These are phyloP conservation scores for Zoysia pacifica DNA, from an alignment of 176 grass and related monocot genomes.

Conservation along the genomic window DNA sequence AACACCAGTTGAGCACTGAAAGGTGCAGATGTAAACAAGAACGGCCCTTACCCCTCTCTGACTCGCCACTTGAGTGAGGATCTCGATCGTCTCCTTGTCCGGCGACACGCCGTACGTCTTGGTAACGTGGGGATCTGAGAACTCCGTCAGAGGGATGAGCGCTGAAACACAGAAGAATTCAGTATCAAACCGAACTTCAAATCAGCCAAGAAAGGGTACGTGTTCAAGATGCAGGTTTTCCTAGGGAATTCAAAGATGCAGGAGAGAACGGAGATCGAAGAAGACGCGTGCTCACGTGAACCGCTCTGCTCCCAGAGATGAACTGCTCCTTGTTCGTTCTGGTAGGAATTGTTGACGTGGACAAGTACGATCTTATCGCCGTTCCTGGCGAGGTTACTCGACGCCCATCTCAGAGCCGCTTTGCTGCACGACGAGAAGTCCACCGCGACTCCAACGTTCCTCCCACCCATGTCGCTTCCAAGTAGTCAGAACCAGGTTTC, in stretches of 20 bases:
- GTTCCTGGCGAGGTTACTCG: conserved; percentile 50
- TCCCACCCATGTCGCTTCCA: conserved; percentile 45
- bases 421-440: conserved; percentile 83
- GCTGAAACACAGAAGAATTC: conserved; percentile 40
- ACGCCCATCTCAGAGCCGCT: conserved; percentile 67
- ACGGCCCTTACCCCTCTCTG: conserved; percentile 47
- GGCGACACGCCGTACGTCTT: conserved; percentile 62
- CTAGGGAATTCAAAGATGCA: conserved; percentile 8
- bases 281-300: conserved; percentile 46
- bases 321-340: conserved; percentile 62
- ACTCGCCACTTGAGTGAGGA: conserved; percentile 52
- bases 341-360: conserved; percentile 56
- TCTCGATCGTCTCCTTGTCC: conserved; percentile 64
- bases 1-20: not conserved
- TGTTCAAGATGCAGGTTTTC: not conserved
- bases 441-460: conserved; percentile 64
- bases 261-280: not conserved
- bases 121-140: conserved; percentile 53
- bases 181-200: not conserved
- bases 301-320: conserved; percentile 73
- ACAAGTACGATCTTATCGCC: conserved; percentile 70
- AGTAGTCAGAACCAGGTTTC: conserved; percentile 23
- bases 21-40: not conserved
- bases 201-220: not conserved
- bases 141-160: conserved; percentile 67